Evolutionary conservation across 805 yeast genomes (phyloP).

Genomic region (Blastobotrys robertii): DNA sequence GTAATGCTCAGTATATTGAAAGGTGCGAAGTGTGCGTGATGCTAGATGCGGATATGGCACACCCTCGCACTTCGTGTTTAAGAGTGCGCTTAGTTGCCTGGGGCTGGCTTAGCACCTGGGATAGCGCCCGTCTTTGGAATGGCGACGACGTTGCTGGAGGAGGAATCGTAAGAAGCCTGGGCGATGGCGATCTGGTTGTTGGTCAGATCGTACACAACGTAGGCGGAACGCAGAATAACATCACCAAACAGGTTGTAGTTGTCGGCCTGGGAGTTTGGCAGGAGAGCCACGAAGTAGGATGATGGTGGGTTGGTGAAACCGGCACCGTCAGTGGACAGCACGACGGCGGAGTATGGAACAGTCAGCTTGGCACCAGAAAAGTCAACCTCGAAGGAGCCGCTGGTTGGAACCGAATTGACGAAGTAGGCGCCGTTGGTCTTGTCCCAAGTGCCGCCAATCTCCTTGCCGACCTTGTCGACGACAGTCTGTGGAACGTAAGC

Average conservation of each 20-base stretch:
- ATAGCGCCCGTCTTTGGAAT: conserved; percentile 1
- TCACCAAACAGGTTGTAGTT: conserved; percentile 35
- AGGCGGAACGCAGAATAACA: conserved; percentile 46
- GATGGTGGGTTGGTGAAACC: conserved; percentile 8
- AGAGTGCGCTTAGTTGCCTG: background rate
- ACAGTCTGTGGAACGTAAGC: conserved; percentile 34
- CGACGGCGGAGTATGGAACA: conserved; percentile 19
- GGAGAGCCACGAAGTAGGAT: conserved; percentile 7
- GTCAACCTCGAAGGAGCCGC: conserved; percentile 10
- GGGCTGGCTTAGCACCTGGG: conserved; percentile 4
- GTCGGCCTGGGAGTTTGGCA: conserved; percentile 1
- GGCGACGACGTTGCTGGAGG: background rate
- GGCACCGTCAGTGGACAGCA: conserved; percentile 8
- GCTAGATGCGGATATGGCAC: no score
- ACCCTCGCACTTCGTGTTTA: no score
- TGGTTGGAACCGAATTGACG: background rate
- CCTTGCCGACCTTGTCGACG: conserved; percentile 17
- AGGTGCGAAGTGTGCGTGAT: no score
- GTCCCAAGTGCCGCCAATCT: conserved; percentile 25
- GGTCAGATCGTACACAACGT: conserved; percentile 56
- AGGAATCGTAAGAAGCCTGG: conserved; percentile 26
- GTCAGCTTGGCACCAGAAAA: conserved; percentile 18
- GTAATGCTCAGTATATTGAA: no score
- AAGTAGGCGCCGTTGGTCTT: background rate
- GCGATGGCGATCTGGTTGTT: conserved; percentile 47